Conservation (phyloP, 441 rosid species). For the Adansonia madagascariensis region DNA sequence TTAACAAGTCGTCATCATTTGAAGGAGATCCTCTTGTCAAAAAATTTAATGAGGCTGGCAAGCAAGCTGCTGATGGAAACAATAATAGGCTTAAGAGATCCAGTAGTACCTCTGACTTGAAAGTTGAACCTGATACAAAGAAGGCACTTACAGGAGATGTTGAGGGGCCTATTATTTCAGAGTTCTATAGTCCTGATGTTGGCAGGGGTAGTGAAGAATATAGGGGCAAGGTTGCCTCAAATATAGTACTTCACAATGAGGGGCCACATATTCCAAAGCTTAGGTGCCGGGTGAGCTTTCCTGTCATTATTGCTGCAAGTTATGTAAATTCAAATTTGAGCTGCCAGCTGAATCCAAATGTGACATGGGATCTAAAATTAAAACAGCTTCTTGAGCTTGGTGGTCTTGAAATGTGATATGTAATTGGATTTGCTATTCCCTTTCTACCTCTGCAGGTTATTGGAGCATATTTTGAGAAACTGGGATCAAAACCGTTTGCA, state of each 20-base stretch:
- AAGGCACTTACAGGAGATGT: constrained; percentile 57
- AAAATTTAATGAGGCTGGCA: constrained; percentile 32
- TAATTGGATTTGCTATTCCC: constrained; percentile 4
- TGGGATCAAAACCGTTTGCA: constrained; percentile 90
- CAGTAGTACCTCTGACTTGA: constrained; percentile 77
- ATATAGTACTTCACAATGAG: constrained; percentile 47
- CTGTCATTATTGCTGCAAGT: neutral
- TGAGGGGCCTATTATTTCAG: constrained; percentile 45
- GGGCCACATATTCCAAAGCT: constrained; percentile 59
- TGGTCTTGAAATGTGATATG: neutral
- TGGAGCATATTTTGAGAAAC: constrained; percentile 96
- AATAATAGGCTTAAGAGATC: constrained; percentile 78
- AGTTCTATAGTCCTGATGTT: constrained; percentile 69
- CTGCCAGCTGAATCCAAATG: constrained; percentile 19
- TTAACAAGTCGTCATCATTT: constrained; percentile 40
- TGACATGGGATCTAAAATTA: constrained; percentile 20
- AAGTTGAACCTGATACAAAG: constrained; percentile 49
- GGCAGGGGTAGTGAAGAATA: constrained; percentile 45
- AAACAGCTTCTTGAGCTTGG: constrained; percentile 27
- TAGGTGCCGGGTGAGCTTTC: constrained; percentile 74
- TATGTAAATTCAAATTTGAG: constrained; percentile 17
- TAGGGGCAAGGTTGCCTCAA: constrained; percentile 41
- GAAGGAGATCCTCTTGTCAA: constrained; percentile 35
- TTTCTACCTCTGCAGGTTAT: constrained; percentile 57
- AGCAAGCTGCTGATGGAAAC: constrained; percentile 48